These are phyloP conservation scores for Lepidium sativum DNA, from an alignment of 345 rosid species.

Conservation along the genomic window DNA sequence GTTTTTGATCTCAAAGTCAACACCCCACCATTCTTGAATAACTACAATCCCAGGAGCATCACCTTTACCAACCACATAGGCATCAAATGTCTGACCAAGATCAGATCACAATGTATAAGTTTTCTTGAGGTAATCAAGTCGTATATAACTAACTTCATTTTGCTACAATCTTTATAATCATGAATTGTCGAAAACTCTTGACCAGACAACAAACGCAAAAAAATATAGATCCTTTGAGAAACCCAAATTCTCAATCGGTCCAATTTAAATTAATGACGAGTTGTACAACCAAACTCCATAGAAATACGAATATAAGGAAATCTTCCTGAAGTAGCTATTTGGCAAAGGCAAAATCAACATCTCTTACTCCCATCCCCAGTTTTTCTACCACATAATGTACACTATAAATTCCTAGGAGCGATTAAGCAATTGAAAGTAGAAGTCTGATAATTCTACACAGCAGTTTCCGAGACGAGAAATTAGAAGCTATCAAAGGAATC, in stretches of 20 bases:
- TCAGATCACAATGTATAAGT: background rate
- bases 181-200: background rate
- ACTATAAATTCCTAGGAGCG: background rate
- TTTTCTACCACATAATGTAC: background rate
- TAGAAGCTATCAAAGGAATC: background rate
- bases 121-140: background rate
- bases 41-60: conserved; percentile 88
- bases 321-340: background rate
- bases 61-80: conserved; percentile 84
- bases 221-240: background rate
- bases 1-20: conserved; percentile 90
- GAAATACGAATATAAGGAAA: background rate
- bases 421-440: background rate
- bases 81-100: conserved; percentile 64
- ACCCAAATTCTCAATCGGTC: background rate
- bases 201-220: background rate
- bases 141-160: background rate
- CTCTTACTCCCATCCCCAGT: background rate
- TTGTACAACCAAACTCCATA: background rate
- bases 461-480: background rate
- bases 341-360: background rate
- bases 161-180: too few relatives aligned
- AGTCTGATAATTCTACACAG: background rate
- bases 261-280: background rate
- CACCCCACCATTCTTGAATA: conserved; percentile 99